phyloP scores from a whole-genome alignment of 192 early-diverging fungal species.

The Podila epigama region DNA sequence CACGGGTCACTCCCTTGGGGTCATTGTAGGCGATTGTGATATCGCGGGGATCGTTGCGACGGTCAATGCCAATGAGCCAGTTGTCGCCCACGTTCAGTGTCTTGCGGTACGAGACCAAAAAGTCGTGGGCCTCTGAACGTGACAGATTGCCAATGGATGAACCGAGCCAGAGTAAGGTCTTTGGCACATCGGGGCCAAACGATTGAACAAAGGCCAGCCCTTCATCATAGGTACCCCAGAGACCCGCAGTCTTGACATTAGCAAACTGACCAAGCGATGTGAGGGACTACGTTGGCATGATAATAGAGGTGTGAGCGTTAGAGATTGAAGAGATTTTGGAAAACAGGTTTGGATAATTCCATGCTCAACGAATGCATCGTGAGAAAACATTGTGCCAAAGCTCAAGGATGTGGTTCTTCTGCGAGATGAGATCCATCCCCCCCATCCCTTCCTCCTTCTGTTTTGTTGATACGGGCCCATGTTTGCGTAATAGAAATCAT shows the following conservation, averaged over 20 bases:
- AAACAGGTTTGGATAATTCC: too few relatives aligned
- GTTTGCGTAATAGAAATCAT: too few relatives aligned
- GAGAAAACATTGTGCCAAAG: too few relatives aligned
- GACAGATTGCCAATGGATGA: constrained; percentile 86
- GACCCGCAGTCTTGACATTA: constrained; percentile 76
- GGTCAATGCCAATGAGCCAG: constrained; percentile 88
- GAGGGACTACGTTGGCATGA: too few relatives aligned
- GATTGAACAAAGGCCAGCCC: constrained; percentile 70
- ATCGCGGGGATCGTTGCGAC: constrained; percentile 71
- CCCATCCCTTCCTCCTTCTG: too few relatives aligned
- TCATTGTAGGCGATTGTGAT: constrained; percentile 90
- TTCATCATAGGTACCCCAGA: constrained; percentile 92
- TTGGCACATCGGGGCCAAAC: constrained; percentile 59
- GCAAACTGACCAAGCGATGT: constrained; percentile 68
- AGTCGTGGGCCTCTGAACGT: constrained; percentile 68
- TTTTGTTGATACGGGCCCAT: too few relatives aligned
- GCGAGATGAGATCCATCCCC: too few relatives aligned
- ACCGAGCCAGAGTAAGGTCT: constrained; percentile 89
- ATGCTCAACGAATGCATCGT: too few relatives aligned
- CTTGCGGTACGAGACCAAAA: constrained; percentile 67
- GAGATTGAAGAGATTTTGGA: too few relatives aligned
- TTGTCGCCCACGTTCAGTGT: constrained; percentile 74
- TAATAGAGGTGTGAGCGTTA: too few relatives aligned
- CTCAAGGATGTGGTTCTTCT: too few relatives aligned
- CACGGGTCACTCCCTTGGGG: constrained; percentile 71